Conservation (phyloP, 257 asterid species). For the Plantago ovata region DNA sequence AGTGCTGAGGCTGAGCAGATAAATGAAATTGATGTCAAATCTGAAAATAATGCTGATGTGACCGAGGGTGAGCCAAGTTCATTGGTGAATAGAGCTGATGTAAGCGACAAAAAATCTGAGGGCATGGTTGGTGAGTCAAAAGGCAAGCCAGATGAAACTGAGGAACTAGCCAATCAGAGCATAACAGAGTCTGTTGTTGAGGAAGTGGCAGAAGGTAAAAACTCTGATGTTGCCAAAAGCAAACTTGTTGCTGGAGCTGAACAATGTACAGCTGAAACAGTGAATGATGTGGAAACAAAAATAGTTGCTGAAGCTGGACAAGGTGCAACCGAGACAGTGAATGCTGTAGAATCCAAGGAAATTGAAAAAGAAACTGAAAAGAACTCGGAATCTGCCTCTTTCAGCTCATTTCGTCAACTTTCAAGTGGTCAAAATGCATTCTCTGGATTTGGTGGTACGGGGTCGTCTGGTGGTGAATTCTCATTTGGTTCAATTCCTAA, state of each 20-base stretch:
- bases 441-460: constrained; percentile 81
- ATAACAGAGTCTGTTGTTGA: constrained; percentile 14
- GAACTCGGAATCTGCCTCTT: constrained; percentile 45
- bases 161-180: constrained; percentile 14
- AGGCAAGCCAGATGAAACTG: constrained; percentile 26
- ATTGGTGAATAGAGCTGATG: constrained; percentile 27
- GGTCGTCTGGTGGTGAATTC: constrained; percentile 64
- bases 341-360: neutral
- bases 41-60: constrained; percentile 36
- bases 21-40: constrained; percentile 22
- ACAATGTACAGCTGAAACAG: neutral
- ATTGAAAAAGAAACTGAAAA: constrained; percentile 23
- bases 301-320: constrained; percentile 5
- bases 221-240: constrained; percentile 24
- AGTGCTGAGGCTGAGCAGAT: constrained; percentile 28
- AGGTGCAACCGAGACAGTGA: neutral
- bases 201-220: constrained; percentile 31
- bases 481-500: constrained; percentile 65
- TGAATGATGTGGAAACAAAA: neutral
- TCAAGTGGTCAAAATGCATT: constrained; percentile 88
- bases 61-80: constrained; percentile 23
- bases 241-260: constrained; percentile 30
- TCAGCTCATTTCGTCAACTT: constrained; percentile 77
- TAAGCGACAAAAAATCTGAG: constrained; percentile 27
- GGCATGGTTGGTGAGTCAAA: constrained; percentile 29